Base-by-base conservation (phyloP, 495 filamentous ascomycete species). In the Aspergillus asperescens region DNA sequence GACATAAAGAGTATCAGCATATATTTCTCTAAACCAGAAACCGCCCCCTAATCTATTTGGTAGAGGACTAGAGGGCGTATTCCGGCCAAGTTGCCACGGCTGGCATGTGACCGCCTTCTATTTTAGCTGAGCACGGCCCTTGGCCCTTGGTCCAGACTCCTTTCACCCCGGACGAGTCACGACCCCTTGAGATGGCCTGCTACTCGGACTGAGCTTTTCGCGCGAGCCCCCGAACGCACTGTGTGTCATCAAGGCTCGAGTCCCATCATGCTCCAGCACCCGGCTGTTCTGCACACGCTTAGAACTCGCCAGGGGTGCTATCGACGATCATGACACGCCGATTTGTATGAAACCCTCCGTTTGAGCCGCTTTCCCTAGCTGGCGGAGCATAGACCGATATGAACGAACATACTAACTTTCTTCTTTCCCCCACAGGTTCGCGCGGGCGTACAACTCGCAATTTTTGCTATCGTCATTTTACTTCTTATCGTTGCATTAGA, bases 401-500 rank as follows among this genome's bases (percentile, higher is more conserved):
- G 19, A 41, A 38, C 34, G 19, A 41, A 38, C 41, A 12, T 34
- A 32, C 43, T 50, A 56, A 44, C 44, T 29, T 34, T 37, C 34
- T 46, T 47, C 46, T 25, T 54, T 38, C 18, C 16, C 29, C 7
- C 40, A 3, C 52, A 71, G 70, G 86, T 95, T 62, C 89, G 93
- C 55, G 89, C 90, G 56, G 81, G 86, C 61, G 71, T 88, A 66
- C 90, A 98, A 78, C 78, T 94, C 63, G 77, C 77, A 43, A 72
- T 83, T 38, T 72, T 92, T 44, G 78, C 81, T 42, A 62, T 78
- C 52, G 71, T 90, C 62, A 76, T 87, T 59, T 75, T 89, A 57
- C 58, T 89, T 49, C 62, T 85, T 49, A 69, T 94, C 53, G 82
- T 89, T 60, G 73, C 91, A 63, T 79, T 95, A 67, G 89, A 95